phyloP scores from a whole-genome alignment of 106 monocot genomes.

The Gastrodia elata region DNA sequence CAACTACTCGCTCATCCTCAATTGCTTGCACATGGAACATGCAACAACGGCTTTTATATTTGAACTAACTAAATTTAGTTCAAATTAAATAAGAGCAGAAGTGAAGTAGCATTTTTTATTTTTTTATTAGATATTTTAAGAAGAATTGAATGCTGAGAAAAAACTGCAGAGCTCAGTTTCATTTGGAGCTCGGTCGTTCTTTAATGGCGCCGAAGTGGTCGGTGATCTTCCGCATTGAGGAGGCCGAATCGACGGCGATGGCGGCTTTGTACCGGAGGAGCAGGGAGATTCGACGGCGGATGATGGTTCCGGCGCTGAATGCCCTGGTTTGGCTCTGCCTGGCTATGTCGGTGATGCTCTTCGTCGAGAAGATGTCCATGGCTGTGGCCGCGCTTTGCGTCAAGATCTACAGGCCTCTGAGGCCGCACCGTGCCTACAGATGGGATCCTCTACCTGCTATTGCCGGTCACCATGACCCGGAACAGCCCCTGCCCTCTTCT shows the following conservation, averaged over 20 bases:
- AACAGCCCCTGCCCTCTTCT: background rate
- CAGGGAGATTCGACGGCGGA: too few relatives aligned
- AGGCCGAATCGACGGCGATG: background rate
- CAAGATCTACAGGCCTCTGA: background rate
- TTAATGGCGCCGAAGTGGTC: background rate
- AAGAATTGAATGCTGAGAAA: too few relatives aligned
- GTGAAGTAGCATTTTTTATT: too few relatives aligned
- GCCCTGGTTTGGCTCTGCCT: constrained; percentile 1
- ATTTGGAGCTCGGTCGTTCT: too few relatives aligned
- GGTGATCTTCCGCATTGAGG: background rate
- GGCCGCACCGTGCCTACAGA: background rate
- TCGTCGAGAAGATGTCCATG: background rate
- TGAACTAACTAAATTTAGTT: too few relatives aligned
- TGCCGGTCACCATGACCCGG: background rate
- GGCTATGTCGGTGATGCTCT: constrained; percentile 1
- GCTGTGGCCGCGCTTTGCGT: background rate
- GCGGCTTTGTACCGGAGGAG: background rate
- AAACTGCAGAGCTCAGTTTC: too few relatives aligned
- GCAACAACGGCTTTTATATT: too few relatives aligned
- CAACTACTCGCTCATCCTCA: too few relatives aligned
- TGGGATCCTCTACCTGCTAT: background rate
- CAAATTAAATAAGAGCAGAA: too few relatives aligned
- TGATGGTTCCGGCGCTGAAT: background rate
- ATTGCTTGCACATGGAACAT: too few relatives aligned
- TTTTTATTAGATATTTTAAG: too few relatives aligned